Evolutionary conservation across 2,329 filamentous ascomycete species (phyloP).

Genomic region (Fusarium albidum): DNA sequence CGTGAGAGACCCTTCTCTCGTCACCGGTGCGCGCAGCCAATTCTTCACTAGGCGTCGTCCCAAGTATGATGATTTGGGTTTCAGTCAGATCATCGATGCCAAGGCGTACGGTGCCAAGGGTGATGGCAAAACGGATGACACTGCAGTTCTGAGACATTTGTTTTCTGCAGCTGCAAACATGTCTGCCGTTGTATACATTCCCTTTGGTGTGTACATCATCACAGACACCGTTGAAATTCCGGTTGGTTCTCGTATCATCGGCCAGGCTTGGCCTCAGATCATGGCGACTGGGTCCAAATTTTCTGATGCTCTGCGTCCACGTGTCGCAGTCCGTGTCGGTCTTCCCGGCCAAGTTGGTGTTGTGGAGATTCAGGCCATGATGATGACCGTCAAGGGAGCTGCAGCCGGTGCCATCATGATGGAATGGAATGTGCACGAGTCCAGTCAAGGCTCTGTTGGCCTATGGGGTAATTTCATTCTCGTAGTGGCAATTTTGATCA

Average conservation of each 20-base stretch:
- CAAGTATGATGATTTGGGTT: constrained; percentile 8
- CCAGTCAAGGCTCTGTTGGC: constrained; percentile 49
- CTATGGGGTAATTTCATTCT: constrained; percentile 54
- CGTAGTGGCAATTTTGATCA: not conserved
- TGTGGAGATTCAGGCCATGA: constrained; percentile 70
- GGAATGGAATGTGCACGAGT: constrained; percentile 67
- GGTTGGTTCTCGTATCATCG: constrained; percentile 53
- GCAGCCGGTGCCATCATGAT: constrained; percentile 69
- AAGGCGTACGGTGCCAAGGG: constrained; percentile 62
- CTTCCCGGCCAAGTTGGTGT: constrained; percentile 62
- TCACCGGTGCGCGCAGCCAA: constrained; percentile 1
- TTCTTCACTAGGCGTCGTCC: constrained; percentile 19
- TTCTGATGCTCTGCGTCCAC: constrained; percentile 58
- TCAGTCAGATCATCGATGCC: constrained; percentile 11
- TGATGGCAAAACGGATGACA: constrained; percentile 75
- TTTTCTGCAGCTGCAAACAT: constrained; percentile 43
- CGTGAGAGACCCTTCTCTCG: constrained; percentile 1
- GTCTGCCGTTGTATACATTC: constrained; percentile 51
- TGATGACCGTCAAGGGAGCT: constrained; percentile 67
- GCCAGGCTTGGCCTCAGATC: constrained; percentile 56
- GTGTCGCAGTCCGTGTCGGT: constrained; percentile 66
- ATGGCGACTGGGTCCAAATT: constrained; percentile 60
- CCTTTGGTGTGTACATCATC: constrained; percentile 55
- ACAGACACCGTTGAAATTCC: constrained; percentile 56
- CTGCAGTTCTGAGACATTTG: constrained; percentile 39